Evolutionary conservation across 1,284 basidiomycete genomes (phyloP).

Genomic region (Cryptococcus jaspeensis): DNA sequence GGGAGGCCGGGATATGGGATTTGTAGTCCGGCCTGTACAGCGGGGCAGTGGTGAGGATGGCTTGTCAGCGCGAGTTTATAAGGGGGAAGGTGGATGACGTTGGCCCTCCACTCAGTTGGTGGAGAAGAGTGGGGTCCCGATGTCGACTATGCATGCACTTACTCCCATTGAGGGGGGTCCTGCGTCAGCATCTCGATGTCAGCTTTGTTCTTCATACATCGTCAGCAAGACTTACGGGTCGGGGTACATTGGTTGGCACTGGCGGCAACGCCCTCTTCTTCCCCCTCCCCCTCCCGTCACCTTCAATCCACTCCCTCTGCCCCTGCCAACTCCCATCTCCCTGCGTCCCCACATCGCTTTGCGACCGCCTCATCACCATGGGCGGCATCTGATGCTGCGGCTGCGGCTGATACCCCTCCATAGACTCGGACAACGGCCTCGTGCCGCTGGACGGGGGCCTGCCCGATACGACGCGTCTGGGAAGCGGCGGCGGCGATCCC

Average conservation of each 20-base stretch:
- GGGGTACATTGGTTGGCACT: conserved; percentile 32
- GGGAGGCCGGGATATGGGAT: conserved; percentile 30
- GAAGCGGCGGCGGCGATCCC: conserved; percentile 6
- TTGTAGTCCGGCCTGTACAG: conserved; percentile 38
- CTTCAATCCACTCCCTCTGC: conserved; percentile 8
- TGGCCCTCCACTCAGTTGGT: too few species aligned
- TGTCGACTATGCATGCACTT: too few species aligned
- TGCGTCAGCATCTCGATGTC: conserved; percentile 2
- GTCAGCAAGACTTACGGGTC: conserved; percentile 24
- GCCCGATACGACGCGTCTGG: too few species aligned
- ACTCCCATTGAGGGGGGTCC: conserved; percentile 40
- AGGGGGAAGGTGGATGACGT: background rate
- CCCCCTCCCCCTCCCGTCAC: conserved; percentile 12
- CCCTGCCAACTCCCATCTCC: conserved; percentile 7
- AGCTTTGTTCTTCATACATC: background rate
- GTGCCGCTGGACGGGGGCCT: too few species aligned
- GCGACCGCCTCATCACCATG: too few species aligned
- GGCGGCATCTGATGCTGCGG: too few species aligned
- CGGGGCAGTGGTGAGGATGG: background rate
- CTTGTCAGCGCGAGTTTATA: background rate
- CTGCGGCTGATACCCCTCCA: too few species aligned
- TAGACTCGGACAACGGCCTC: too few species aligned
- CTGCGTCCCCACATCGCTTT: conserved; percentile 7
- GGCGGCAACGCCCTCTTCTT: conserved; percentile 27
- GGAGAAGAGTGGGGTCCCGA: too few species aligned